Evolutionary conservation across 2,329 filamentous ascomycete species (phyloP).

Genomic region (Penicillium brasilianum): DNA sequence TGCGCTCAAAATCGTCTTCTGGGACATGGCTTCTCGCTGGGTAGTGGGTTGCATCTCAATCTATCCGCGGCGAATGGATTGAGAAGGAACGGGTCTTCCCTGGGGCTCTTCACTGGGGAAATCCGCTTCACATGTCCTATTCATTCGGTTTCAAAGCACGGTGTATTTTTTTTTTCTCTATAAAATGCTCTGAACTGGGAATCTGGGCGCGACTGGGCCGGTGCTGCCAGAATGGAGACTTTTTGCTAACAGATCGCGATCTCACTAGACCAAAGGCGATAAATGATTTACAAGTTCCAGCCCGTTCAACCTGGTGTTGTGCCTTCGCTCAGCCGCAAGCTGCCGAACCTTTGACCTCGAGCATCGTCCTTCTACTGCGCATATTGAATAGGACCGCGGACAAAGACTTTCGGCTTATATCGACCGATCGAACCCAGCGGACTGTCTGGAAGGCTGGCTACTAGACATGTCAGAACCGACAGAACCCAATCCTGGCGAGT

Average conservation of each 20-base stretch:
- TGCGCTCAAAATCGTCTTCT: neutral
- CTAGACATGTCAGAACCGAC: constrained; percentile 30
- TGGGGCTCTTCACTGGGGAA: neutral
- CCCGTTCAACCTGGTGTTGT: constrained; percentile 32
- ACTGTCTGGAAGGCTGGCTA: constrained; percentile 17
- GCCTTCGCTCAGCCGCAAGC: constrained; percentile 30
- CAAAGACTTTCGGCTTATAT: neutral
- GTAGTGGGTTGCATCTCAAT: neutral
- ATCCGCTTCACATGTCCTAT: too few species aligned
- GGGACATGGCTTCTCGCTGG: neutral
- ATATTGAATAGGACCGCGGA: constrained; percentile 2
- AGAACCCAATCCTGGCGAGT: constrained; percentile 29
- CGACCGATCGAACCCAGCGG: constrained; percentile 9
- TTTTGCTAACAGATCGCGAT: constrained; percentile 21
- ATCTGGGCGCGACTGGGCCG: neutral
- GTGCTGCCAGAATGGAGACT: neutral
- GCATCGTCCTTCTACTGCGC: constrained; percentile 6
- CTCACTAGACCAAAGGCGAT: constrained; percentile 26
- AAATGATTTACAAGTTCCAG: constrained; percentile 33
- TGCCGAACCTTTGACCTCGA: constrained; percentile 30
- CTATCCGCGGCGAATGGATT: neutral
- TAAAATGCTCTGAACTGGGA: constrained; percentile 2
- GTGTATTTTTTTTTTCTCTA: neutral
- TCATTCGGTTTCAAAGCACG: too few species aligned
- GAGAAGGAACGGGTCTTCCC: neutral